phyloP scores from a whole-genome alignment of 2,329 filamentous ascomycete genomes.

The Epichloe sylvatica region DNA sequence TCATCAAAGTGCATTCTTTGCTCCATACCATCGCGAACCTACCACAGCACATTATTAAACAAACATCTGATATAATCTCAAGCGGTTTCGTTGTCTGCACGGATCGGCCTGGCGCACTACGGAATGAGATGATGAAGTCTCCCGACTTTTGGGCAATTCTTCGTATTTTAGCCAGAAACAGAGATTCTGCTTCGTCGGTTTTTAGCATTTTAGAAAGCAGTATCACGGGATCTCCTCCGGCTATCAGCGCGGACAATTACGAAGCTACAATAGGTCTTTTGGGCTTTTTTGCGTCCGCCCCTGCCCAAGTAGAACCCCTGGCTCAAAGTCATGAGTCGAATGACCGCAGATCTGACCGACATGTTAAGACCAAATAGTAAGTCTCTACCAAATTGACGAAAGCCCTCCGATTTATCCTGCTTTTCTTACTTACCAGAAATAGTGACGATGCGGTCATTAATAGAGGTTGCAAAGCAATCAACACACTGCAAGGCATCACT shows the following conservation, averaged over 20 bases:
- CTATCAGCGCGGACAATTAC: conserved; percentile 91
- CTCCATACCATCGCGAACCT: conserved; percentile 86
- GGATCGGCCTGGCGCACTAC: conserved; percentile 58
- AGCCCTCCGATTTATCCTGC: neutral
- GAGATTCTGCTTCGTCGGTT: conserved; percentile 60
- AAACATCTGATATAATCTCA: conserved; percentile 61
- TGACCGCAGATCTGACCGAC: conserved; percentile 19
- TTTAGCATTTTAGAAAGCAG: conserved; percentile 79
- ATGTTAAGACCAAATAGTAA: conserved; percentile 16
- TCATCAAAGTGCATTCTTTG: conserved; percentile 80
- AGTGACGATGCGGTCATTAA: conserved; percentile 43
- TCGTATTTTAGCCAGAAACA: conserved; percentile 54
- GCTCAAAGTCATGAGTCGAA: conserved; percentile 53
- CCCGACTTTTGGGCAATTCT: conserved; percentile 95
- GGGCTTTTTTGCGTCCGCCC: conserved; percentile 77
- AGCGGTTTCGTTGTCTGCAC: conserved; percentile 72
- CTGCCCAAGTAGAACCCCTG: conserved; percentile 53
- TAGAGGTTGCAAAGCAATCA: conserved; percentile 68
- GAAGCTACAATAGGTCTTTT: conserved; percentile 72
- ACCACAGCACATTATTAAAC: conserved; percentile 60
- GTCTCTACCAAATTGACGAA: neutral
- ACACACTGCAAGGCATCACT: conserved; percentile 70
- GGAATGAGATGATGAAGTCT: conserved; percentile 88
- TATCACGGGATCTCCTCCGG: conserved; percentile 57
- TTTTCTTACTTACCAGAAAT: neutral